Base-by-base conservation (phyloP, 441 rosid species). In the Corymbia citriodora region DNA sequence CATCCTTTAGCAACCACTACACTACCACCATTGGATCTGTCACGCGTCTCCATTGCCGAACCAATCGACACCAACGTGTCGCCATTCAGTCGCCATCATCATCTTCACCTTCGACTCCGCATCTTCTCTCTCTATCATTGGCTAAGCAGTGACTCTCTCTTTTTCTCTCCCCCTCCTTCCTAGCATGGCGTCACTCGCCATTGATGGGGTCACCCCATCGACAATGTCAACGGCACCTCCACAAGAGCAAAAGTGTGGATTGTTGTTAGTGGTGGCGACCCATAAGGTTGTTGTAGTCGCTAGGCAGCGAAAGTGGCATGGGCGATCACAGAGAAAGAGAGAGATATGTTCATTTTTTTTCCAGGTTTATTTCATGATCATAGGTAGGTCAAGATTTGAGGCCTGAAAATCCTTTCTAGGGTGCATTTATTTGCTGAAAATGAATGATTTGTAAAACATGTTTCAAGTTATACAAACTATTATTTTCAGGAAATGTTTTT, bases 141-240 rank as follows among this genome's bases (percentile, higher is more conserved):
- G 5, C 63, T 5, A 57, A 57, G 63, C 6, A 23, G 63, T 11
- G 11, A 17, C 59, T 55, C 9, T 55, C 59, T 23, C 61, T 21
- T 23, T 0, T 19, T 33, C 33, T 54, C 21, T 17, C 21, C 1
- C 55, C 1, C 3, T 54, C 57, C 57, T 21, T 17, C 57, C 57
- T 0, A 55, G 1, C 57, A 0, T 54, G 33, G 55, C 7, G 21
- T 21, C 21, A 8, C 21, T 55, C 18, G 0, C 57, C 57, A 55
- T 55, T 17, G 57, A 55, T 55, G 33, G 57, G 55, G 33, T 33
- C 33, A 33, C 33, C 33, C 33, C 33, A 33, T 33, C 33, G 33
- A 33, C 33, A 33, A 33, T 33, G 2, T 33, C 33, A 33, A 33
- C 33, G 33, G 33, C 33, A 33, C 33, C 33, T 33, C 33, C 33